These are phyloP conservation scores for Jackrogersella minutella DNA, from an alignment of 495 filamentous ascomycete genomes.

Conservation along the genomic window DNA sequence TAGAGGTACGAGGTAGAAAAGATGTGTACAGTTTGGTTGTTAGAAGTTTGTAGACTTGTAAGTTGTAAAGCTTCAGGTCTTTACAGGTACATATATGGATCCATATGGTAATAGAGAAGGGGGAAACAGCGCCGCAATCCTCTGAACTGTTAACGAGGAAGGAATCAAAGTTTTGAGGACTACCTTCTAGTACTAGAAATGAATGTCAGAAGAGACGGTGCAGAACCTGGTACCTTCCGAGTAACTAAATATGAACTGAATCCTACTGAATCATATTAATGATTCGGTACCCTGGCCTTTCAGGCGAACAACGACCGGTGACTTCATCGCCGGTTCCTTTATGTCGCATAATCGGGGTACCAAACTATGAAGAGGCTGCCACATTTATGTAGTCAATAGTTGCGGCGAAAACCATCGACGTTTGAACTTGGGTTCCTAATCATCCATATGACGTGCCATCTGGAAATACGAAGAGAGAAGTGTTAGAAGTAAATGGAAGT, in stretches of 20 bases:
- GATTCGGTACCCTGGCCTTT: not conserved
- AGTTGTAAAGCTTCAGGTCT: no score
- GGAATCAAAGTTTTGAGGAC: not conserved
- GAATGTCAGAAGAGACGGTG: not conserved
- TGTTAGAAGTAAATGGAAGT: not conserved
- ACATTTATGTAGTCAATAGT: slow-evolving; percentile 7
- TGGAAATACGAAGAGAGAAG: not conserved
- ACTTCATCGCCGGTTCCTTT: slow-evolving; percentile 14
- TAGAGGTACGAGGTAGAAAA: not conserved
- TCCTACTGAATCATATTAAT: slow-evolving; percentile 27
- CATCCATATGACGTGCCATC: slow-evolving; percentile 18
- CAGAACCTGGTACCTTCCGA: slow-evolving; percentile 15
- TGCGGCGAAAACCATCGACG: slow-evolving; percentile 26
- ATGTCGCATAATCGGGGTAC: no score
- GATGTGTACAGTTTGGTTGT: not conserved
- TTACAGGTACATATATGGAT: not conserved
- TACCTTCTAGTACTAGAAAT: slow-evolving; percentile 7
- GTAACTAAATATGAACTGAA: slow-evolving; percentile 7
- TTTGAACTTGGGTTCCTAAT: slow-evolving; percentile 35
- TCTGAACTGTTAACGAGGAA: not conserved
- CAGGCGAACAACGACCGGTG: not conserved
- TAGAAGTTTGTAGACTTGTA: no score
- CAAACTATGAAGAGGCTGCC: slow-evolving; percentile 10
- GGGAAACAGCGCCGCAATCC: slow-evolving; percentile 25
- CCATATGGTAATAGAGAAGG: slow-evolving; percentile 1